A percentile compares a stretch with the other conserved stretches of the same genome.
phyloP scores from a whole-genome alignment of 768 basidiomycete genomes.

The Pleurotus djamor region DNA sequence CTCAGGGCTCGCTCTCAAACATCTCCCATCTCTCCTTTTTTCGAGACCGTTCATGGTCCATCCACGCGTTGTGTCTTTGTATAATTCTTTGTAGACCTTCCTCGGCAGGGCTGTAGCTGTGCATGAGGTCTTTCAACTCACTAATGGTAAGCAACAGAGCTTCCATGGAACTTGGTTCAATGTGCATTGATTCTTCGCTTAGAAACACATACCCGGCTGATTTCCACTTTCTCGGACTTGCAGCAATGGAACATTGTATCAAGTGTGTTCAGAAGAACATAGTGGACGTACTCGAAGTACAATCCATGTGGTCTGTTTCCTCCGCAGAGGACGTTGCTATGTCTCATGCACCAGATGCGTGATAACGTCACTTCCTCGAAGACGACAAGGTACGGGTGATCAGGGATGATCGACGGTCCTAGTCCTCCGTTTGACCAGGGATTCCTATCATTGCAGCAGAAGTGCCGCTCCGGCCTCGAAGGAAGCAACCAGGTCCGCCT shows the following conservation, averaged over 20 bases:
- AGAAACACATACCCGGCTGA: background rate
- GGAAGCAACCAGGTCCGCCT: background rate
- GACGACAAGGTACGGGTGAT: background rate
- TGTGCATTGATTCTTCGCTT: background rate
- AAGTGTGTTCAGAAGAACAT: too few relatives aligned
- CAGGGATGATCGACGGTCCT: background rate
- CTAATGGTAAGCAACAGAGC: background rate
- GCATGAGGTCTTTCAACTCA: background rate
- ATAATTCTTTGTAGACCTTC: too few relatives aligned
- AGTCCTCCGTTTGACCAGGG: background rate
- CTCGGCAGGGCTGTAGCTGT: too few relatives aligned
- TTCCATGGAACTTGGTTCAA: background rate
- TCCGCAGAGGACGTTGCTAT: constrained; percentile 5
- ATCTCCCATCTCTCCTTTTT: too few relatives aligned
- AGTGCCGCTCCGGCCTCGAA: background rate
- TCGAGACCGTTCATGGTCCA: too few relatives aligned
- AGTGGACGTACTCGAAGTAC: background rate
- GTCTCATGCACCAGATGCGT: background rate
- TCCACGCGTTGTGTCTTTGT: too few relatives aligned
- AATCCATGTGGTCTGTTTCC: background rate
- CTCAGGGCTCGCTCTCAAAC: too few relatives aligned
- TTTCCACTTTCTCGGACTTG: background rate
- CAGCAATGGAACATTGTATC: background rate
- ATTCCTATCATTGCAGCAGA: background rate
- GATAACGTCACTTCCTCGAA: constrained; percentile 1